A percentile compares a stretch with the other conserved stretches of the same genome.
phyloP scores from a whole-genome alignment of 441 rosid genomes.

The Corymbia calophylla region DNA sequence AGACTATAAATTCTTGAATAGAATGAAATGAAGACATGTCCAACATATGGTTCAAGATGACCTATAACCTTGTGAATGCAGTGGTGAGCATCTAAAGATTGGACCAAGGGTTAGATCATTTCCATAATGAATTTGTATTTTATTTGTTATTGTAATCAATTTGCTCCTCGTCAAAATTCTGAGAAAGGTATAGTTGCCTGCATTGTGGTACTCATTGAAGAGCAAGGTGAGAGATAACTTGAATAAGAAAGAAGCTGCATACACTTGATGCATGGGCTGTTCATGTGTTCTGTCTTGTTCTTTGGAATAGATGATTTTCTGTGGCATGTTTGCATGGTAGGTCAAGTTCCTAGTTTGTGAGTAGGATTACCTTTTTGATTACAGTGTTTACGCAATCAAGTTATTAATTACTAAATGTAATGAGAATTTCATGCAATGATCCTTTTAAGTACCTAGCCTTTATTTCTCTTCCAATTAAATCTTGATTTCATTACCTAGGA shows the following conservation, averaged over 20 bases:
- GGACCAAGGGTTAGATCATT: not conserved
- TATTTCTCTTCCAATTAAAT: not conserved
- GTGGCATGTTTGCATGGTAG: not conserved
- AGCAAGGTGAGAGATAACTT: not conserved
- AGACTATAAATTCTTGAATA: not conserved
- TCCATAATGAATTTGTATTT: not conserved
- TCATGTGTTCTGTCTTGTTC: not conserved
- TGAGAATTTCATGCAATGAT: not conserved
- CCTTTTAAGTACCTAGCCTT: not conserved
- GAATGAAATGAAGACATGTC: not conserved
- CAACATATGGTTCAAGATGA: not conserved
- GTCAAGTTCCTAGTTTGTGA: not conserved
- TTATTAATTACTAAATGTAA: not conserved
- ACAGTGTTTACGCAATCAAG: not conserved
- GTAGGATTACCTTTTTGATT: not conserved
- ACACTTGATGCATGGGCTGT: not conserved
- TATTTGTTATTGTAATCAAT: not conserved
- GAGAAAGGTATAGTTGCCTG: not conserved
- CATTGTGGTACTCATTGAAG: not conserved
- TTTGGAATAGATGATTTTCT: not conserved
- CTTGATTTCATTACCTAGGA: not conserved
- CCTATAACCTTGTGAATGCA: not conserved
- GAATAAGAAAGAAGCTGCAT: not conserved
- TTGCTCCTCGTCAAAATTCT: not conserved
- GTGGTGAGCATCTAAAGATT: not conserved